phyloP scores from a whole-genome alignment of 805 yeast genomes.

The Wickerhamiella sergipiensis region DNA sequence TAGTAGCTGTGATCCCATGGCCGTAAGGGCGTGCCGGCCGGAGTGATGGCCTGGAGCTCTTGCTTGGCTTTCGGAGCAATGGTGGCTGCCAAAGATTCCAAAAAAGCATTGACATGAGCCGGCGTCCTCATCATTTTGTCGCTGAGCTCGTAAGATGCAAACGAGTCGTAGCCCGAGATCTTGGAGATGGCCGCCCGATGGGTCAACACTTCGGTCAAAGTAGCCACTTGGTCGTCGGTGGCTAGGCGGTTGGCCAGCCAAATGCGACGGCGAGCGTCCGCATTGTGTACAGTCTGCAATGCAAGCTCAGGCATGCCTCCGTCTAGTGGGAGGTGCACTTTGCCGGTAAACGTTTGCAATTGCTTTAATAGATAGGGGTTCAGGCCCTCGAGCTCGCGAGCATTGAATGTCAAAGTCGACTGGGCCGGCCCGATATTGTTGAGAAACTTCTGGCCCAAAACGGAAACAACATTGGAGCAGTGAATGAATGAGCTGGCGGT shows the following conservation, averaged over 20 bases:
- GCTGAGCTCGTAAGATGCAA: conserved; percentile 64
- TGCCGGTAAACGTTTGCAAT: conserved; percentile 18
- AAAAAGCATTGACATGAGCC: conserved; percentile 56
- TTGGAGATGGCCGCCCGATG: conserved; percentile 59
- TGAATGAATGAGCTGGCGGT: conserved; percentile 49
- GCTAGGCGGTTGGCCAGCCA: conserved; percentile 69
- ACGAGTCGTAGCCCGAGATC: conserved; percentile 57
- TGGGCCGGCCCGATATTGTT: conserved; percentile 29
- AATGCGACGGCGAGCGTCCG: conserved; percentile 44
- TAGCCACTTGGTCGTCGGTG: conserved; percentile 43
- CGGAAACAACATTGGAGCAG: conserved; percentile 66
- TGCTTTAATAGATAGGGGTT: conserved; percentile 20
- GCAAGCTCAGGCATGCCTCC: conserved; percentile 56
- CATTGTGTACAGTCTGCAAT: conserved; percentile 43
- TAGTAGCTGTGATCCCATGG: conserved; percentile 91
- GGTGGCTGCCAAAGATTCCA: conserved; percentile 42
- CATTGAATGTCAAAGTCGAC: conserved; percentile 13
- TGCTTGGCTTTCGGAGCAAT: conserved; percentile 39
- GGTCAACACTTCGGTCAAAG: conserved; percentile 45
- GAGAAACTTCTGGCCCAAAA: conserved; percentile 65
- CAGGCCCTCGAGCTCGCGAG: conserved; percentile 22
- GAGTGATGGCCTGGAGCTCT: conserved; percentile 42
- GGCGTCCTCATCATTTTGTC: conserved; percentile 87
- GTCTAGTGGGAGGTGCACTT: conserved; percentile 41
- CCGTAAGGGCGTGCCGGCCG: conserved; percentile 13